These are phyloP conservation scores for Xylaria sp. DNA, from an alignment of 2,329 filamentous ascomycete species.

Conservation along the genomic window DNA sequence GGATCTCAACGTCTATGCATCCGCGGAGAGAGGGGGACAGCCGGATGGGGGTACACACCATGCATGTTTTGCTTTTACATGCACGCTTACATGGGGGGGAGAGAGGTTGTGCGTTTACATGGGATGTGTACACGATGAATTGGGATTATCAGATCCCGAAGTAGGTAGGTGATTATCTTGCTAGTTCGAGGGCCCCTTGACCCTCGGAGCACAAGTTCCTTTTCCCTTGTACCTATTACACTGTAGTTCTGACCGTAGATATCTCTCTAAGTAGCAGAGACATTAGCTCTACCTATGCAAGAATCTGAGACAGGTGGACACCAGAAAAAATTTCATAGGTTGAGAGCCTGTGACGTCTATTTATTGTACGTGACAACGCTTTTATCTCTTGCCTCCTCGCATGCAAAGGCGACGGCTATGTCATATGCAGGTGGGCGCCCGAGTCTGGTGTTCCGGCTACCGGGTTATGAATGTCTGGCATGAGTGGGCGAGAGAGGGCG, in stretches of 20 bases:
- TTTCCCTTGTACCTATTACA: neutral
- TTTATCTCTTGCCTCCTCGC: neutral
- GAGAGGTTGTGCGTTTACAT: constrained; percentile 7
- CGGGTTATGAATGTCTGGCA: constrained; percentile 27
- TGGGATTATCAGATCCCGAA: neutral
- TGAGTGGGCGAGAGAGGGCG: neutral
- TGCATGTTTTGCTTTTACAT: constrained; percentile 13
- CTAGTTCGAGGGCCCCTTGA: constrained; percentile 2
- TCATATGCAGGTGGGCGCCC: neutral
- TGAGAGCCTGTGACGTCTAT: constrained; percentile 1
- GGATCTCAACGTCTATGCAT: constrained; percentile 35
- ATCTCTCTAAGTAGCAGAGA: neutral
- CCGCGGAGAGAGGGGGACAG: constrained; percentile 16
- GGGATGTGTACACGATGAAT: neutral
- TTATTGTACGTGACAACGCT: constrained; percentile 2
- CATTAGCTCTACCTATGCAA: neutral
- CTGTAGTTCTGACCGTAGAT: neutral
- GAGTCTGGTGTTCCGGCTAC: constrained; percentile 29
- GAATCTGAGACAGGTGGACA: neutral
- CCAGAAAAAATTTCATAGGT: neutral
- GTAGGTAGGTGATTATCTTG: neutral
- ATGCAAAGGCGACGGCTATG: neutral
- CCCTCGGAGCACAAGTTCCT: constrained; percentile 1
- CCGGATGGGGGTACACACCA: constrained; percentile 6
- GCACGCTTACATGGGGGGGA: neutral